phyloP scores from a whole-genome alignment of 1,284 basidiomycete genomes.

The Cryptococcus deneoformans region DNA sequence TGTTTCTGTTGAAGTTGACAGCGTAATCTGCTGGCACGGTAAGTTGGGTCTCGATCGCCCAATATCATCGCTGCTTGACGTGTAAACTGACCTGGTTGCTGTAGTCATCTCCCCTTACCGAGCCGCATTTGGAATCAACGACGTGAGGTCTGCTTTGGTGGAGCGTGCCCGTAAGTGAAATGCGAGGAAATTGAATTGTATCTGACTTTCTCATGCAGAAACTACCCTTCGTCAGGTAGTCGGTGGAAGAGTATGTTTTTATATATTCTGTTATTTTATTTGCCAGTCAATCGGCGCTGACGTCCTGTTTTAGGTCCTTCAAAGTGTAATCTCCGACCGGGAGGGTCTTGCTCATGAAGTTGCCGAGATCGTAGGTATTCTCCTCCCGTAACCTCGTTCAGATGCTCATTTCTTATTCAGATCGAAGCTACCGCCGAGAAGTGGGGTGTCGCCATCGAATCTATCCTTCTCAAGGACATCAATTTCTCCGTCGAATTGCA shows the following conservation, averaged over 20 bases:
- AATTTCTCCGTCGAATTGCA: slow-evolving; percentile 91
- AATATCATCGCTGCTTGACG: slow-evolving; percentile 1
- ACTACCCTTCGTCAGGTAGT: slow-evolving; percentile 95
- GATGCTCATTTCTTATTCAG: slow-evolving; percentile 14
- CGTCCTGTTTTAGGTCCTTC: slow-evolving; percentile 35
- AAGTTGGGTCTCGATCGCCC: slow-evolving; percentile 14
- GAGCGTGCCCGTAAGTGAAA: slow-evolving; percentile 69
- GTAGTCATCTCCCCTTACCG: slow-evolving; percentile 66
- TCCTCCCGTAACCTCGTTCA: background rate
- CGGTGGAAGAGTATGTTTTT: slow-evolving; percentile 60
- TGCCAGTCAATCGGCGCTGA: background rate
- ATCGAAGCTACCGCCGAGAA: slow-evolving; percentile 59
- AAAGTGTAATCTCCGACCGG: slow-evolving; percentile 65
- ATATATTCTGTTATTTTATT: background rate
- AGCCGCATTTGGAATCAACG: slow-evolving; percentile 86
- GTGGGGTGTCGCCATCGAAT: slow-evolving; percentile 95
- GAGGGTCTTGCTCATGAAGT: slow-evolving; percentile 96
- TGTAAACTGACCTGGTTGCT: background rate
- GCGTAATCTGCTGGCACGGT: slow-evolving; percentile 48
- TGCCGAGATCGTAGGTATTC: slow-evolving; percentile 74
- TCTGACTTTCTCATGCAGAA: slow-evolving; percentile 46
- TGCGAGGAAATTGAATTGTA: background rate
- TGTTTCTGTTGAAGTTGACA: slow-evolving; percentile 52
- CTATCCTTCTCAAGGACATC: slow-evolving; percentile 72
- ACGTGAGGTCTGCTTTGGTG: slow-evolving; percentile 80